Percentiles rank a stretch among this genome's conserved stretches.
Evolutionary conservation across 305 asterid species (phyloP).

Genomic region (Nicotiana rustica): DNA sequence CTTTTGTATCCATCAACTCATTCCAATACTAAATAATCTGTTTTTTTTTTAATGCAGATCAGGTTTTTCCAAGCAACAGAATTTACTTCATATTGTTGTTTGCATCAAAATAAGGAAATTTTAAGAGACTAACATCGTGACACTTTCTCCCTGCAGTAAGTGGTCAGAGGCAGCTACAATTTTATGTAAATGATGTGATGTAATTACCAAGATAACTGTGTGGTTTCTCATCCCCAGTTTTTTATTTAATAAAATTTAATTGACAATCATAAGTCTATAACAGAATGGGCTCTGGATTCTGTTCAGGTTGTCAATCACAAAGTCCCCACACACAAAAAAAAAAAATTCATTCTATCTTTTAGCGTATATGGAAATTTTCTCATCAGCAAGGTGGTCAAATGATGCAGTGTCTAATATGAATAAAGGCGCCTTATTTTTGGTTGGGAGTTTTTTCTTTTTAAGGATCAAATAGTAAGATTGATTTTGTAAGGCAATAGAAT

Average conservation of each 20-base stretch:
- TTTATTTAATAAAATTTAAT: not conserved
- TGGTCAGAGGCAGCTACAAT: not conserved
- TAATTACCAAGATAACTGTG: not conserved
- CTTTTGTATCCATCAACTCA: not conserved
- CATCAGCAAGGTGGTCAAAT: not conserved
- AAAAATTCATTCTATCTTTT: not conserved
- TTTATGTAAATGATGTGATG: not conserved
- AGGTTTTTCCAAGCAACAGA: not conserved
- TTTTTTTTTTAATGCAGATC: not conserved
- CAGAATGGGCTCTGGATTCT: not conserved
- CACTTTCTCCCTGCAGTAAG: not conserved
- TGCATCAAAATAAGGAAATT: constrained; percentile 25
- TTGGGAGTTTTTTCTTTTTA: not conserved
- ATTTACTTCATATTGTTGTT: constrained; percentile 21
- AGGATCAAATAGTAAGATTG: no score
- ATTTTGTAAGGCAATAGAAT: no score
- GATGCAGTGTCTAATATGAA: not conserved
- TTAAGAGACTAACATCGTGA: constrained; percentile 24
- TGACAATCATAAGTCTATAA: not conserved
- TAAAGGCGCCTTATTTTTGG: not conserved
- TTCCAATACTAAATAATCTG: not conserved
- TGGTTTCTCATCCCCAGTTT: not conserved
- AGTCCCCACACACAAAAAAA: not conserved
- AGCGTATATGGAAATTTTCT: not conserved
- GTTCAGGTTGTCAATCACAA: not conserved